These are phyloP conservation scores for Boletus rubescentipes DNA, from an alignment of 768 basidiomycete genomes.

Conservation along the genomic window DNA sequence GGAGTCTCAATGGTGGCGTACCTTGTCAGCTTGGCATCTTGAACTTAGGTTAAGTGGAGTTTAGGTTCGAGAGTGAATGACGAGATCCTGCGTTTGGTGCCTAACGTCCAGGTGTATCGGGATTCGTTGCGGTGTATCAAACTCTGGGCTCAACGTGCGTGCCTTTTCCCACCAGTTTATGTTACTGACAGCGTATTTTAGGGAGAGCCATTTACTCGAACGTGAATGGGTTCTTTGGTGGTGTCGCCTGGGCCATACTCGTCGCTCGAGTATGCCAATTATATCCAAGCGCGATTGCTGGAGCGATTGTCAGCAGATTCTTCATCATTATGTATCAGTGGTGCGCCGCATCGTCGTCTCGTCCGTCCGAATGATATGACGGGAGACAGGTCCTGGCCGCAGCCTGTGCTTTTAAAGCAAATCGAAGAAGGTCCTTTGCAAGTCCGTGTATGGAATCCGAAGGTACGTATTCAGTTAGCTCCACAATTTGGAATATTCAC, in stretches of 20 bases:
- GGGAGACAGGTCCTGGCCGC: constrained; percentile 88
- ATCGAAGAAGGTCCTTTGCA: constrained; percentile 94
- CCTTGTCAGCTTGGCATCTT: constrained; percentile 1
- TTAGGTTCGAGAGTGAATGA: constrained; percentile 94
- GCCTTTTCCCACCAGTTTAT: background rate
- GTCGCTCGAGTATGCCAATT: constrained; percentile 99
- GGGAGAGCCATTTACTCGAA: constrained; percentile 97
- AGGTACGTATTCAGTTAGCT: constrained; percentile 43
- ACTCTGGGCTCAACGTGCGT: constrained; percentile 93
- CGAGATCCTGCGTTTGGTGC: constrained; percentile 91
- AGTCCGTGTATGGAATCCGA: constrained; percentile 98
- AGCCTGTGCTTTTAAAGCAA: constrained; percentile 94
- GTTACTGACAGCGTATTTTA: constrained; percentile 32
- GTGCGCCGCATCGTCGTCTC: constrained; percentile 43
- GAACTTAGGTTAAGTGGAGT: constrained; percentile 11
- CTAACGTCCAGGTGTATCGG: constrained; percentile 91
- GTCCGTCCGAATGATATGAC: constrained; percentile 5
- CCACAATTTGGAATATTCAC: background rate
- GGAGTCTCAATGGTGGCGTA: constrained; percentile 82
- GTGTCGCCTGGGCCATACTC: constrained; percentile 98
- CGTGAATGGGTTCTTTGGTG: constrained; percentile 95
- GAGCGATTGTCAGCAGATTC: constrained; percentile 95
- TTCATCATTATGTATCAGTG: constrained; percentile 99
- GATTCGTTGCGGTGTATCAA: constrained; percentile 95
- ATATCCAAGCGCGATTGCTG: constrained; percentile 92